A percentile compares a stretch with the other conserved stretches of the same genome.
Conservation (phyloP, 352 stramenopile genomes). For the Phytophthora pistaciae region DNA sequence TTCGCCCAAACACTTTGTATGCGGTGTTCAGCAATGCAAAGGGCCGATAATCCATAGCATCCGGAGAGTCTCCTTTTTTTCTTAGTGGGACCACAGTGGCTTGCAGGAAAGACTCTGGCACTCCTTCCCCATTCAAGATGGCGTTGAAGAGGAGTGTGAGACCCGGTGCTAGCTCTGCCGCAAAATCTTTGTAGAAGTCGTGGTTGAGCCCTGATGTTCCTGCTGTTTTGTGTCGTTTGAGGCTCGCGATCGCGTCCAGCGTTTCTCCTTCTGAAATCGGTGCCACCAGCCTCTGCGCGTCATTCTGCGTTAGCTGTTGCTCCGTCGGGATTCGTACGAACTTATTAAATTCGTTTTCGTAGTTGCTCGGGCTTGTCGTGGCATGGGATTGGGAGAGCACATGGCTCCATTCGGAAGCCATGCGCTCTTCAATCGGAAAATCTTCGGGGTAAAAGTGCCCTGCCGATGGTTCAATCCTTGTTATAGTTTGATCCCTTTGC, state of each 20-base stretch:
- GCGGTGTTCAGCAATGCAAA: background rate
- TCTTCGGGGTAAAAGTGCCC: background rate
- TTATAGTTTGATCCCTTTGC: background rate
- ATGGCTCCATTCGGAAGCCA: too few species aligned
- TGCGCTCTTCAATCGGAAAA: too few species aligned
- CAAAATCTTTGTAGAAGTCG: conserved; percentile 3
- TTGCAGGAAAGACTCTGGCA: conserved; percentile 3
- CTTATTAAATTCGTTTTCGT: too few species aligned
- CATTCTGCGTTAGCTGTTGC: too few species aligned
- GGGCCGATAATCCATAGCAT: background rate
- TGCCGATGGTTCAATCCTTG: background rate
- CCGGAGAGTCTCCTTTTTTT: background rate
- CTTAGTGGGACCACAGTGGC: background rate
- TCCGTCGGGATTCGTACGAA: too few species aligned
- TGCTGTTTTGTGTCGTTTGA: background rate
- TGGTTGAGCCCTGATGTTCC: conserved; percentile 4
- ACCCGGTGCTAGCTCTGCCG: background rate
- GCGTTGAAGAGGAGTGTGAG: background rate
- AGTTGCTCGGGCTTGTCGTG: too few species aligned
- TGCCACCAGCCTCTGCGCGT: too few species aligned
- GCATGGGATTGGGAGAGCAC: too few species aligned
- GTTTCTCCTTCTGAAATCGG: too few species aligned
- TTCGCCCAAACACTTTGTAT: background rate
- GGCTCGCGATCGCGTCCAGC: too few species aligned
- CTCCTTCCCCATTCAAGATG: conserved; percentile 2